Evolutionary conservation across 345 rosid genomes (phyloP).

Genomic region (Salix udensis): DNA sequence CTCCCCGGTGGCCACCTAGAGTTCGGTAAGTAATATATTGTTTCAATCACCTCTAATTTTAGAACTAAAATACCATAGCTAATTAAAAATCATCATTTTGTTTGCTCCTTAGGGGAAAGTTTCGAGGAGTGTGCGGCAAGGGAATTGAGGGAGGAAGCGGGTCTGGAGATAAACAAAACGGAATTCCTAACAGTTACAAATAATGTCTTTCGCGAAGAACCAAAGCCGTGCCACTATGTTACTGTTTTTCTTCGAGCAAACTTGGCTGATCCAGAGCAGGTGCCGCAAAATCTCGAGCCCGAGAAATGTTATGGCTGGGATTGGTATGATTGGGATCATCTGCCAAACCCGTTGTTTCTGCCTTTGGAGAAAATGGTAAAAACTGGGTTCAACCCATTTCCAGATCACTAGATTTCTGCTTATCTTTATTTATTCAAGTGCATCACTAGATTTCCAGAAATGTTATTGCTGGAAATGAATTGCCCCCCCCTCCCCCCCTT

Average conservation of each 20-base stretch:
- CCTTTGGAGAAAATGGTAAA: constrained; percentile 64
- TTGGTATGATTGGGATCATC: constrained; percentile 70
- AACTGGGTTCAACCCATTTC: constrained; percentile 63
- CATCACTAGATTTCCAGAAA: too few relatives aligned
- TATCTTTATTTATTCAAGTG: neutral
- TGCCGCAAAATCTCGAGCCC: constrained; percentile 60
- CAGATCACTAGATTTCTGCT: neutral
- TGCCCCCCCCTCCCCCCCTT: too few relatives aligned
- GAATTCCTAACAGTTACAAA: constrained; percentile 63
- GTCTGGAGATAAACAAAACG: constrained; percentile 41
- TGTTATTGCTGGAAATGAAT: neutral
- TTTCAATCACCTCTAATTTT: neutral
- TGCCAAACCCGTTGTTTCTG: constrained; percentile 69
- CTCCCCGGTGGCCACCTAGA: constrained; percentile 97
- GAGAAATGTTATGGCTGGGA: constrained; percentile 77
- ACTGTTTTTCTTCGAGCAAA: constrained; percentile 52
- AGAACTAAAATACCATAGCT: neutral
- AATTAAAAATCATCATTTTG: neutral
- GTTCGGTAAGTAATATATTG: constrained; percentile 49
- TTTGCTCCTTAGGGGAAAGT: constrained; percentile 54
- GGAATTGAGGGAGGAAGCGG: constrained; percentile 81
- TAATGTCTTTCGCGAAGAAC: constrained; percentile 47
- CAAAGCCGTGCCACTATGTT: constrained; percentile 71
- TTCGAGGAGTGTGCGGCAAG: constrained; percentile 80
- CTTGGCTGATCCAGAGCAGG: constrained; percentile 41